These are phyloP conservation scores for Globisporangium megalacanthum DNA, from an alignment of 352 stramenopile genomes.

Conservation along the genomic window DNA sequence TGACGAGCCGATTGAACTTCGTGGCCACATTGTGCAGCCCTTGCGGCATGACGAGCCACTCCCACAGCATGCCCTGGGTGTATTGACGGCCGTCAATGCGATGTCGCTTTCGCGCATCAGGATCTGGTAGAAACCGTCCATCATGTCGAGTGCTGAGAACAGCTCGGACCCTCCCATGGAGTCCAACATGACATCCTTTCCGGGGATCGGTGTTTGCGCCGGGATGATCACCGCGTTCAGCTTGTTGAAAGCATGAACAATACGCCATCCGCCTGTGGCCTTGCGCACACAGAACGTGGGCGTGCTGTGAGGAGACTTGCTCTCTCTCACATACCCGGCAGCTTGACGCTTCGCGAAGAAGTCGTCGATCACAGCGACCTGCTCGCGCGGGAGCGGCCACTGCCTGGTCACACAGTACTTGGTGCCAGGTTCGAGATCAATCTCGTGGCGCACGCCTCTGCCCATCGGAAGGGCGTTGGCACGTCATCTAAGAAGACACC, in stretches of 20 bases:
- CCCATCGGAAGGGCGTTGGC: neutral
- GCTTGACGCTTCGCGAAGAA: neutral
- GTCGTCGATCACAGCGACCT: neutral
- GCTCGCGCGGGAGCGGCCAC: neutral
- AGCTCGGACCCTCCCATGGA: too few species aligned
- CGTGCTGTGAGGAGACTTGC: too few species aligned
- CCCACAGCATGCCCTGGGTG: slow-evolving; percentile 26
- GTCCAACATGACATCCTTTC: too few species aligned
- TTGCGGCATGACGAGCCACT: slow-evolving; percentile 21
- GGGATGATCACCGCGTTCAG: too few species aligned
- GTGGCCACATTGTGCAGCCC: slow-evolving; percentile 5
- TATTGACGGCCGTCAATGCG: slow-evolving; percentile 21
- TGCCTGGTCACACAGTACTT: neutral
- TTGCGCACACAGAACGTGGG: too few species aligned
- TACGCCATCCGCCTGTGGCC: too few species aligned
- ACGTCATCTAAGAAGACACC: neutral
- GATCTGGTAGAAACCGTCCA: too few species aligned
- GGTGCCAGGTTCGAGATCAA: neutral
- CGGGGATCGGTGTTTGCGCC: too few species aligned
- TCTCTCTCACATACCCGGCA: too few species aligned
- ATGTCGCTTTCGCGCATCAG: slow-evolving; percentile 13
- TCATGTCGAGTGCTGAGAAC: too few species aligned
- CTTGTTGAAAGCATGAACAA: too few species aligned
- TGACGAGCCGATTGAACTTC: slow-evolving; percentile 21
- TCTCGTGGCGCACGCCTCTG: neutral